Evolutionary conservation across 2,329 filamentous ascomycete genomes (phyloP).

Genomic region (Phialocephala subalpina): DNA sequence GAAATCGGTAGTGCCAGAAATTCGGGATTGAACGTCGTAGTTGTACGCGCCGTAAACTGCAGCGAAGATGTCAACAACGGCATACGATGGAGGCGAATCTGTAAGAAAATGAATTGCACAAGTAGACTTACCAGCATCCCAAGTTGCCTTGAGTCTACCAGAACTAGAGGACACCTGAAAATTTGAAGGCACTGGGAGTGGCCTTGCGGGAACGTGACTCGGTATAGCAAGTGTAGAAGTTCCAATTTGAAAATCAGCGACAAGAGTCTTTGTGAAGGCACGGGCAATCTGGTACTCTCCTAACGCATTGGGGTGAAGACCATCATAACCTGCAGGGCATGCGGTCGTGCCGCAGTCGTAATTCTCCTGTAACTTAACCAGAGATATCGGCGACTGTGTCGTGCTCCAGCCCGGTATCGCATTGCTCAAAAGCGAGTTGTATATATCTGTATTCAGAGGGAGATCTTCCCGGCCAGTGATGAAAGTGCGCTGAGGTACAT

Average conservation of each 20-base stretch:
- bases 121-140: too few species aligned
- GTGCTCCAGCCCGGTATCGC: slow-evolving; percentile 38
- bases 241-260: slow-evolving; percentile 31
- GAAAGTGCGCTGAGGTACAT: slow-evolving; percentile 18
- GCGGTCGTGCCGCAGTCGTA: slow-evolving; percentile 44
- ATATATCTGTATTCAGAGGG: slow-evolving; percentile 41
- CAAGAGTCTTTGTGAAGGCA: slow-evolving; percentile 48
- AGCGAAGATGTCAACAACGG: too few species aligned
- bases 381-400: slow-evolving; percentile 40
- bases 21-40: too few species aligned
- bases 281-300: slow-evolving; percentile 53
- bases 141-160: too few species aligned
- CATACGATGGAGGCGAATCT: too few species aligned
- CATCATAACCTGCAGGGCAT: slow-evolving; percentile 51
- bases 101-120: too few species aligned
- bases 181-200: neutral
- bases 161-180: neutral
- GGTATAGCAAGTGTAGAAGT: slow-evolving; percentile 38
- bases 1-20: too few species aligned
- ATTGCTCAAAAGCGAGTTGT: slow-evolving; percentile 15
- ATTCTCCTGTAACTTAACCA: slow-evolving; percentile 45
- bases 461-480: slow-evolving; percentile 34
- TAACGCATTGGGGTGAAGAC: slow-evolving; percentile 51
- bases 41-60: too few species aligned
- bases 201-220: slow-evolving; percentile 23